Conservation (phyloP, 2,329 filamentous ascomycete species). For the Triangularia verruculosa region DNA sequence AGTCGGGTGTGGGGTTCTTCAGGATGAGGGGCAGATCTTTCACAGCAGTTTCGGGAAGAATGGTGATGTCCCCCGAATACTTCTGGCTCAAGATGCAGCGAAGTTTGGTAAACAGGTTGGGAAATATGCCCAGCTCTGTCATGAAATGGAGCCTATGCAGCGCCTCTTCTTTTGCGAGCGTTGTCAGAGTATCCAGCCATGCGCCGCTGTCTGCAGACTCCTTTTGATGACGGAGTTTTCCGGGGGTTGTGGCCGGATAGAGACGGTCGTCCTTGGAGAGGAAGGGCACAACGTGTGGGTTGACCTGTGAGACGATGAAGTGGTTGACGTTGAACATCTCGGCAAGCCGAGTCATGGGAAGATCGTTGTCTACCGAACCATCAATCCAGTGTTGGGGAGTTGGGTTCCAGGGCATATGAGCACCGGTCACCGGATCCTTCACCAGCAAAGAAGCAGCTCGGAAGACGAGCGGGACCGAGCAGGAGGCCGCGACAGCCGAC, state of each 20-base stretch:
- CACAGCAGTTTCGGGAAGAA: constrained; percentile 74
- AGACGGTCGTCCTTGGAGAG: constrained; percentile 69
- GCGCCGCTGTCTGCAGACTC: constrained; percentile 15
- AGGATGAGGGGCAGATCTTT: constrained; percentile 74
- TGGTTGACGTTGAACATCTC: constrained; percentile 99
- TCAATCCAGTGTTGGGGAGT: constrained; percentile 86
- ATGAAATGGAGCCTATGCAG: constrained; percentile 78
- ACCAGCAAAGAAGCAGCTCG: constrained; percentile 73
- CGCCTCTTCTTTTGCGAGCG: constrained; percentile 74
- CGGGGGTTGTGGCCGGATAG: constrained; percentile 35
- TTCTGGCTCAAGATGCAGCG: constrained; percentile 82
- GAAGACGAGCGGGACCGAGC: constrained; percentile 86
- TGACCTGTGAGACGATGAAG: constrained; percentile 96
- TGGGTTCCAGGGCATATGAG: constrained; percentile 79
- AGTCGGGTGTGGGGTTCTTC: constrained; percentile 79
- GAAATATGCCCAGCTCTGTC: constrained; percentile 75
- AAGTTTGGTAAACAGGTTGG: constrained; percentile 73
- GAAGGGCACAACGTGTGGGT: constrained; percentile 89
- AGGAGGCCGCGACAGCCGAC: constrained; percentile 95
- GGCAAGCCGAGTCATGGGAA: constrained; percentile 83
- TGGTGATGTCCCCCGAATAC: constrained; percentile 94
- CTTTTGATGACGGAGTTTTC: constrained; percentile 15
- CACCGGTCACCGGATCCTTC: constrained; percentile 78
- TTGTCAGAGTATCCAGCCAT: constrained; percentile 66
- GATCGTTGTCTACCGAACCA: constrained; percentile 89